These are phyloP conservation scores for Miamiensis avidus DNA, from an alignment of 169 alveolate species.

Conservation along the genomic window DNA sequence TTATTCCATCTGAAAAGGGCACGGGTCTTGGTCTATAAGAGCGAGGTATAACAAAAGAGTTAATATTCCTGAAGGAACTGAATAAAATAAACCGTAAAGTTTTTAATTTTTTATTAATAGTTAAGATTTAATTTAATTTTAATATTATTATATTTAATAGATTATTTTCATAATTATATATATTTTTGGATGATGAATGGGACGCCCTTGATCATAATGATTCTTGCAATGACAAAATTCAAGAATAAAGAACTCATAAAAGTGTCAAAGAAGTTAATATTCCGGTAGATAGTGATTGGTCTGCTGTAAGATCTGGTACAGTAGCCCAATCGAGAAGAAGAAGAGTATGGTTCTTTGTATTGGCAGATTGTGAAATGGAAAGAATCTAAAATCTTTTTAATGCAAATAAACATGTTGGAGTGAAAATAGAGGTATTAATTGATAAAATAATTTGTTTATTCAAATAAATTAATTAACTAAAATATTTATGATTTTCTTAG, in stretches of 20 bases:
- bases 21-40: neutral
- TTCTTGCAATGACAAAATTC: neutral
- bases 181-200: neutral
- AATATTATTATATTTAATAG: neutral
- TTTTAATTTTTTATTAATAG: too few species aligned
- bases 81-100: neutral
- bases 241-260: neutral
- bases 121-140: too few species aligned
- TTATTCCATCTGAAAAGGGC: too few species aligned
- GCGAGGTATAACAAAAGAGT: neutral
- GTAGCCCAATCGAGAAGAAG: neutral
- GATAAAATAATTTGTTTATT: too few species aligned
- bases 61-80: neutral
- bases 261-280: neutral
- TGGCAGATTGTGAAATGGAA: slow-evolving; percentile 28
- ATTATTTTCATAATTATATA: too few species aligned
- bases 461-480: too few species aligned
- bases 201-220: neutral
- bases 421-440: neutral
- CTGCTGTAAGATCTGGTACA: neutral
- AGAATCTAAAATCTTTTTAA: too few species aligned
- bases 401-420: neutral
- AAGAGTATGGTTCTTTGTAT: slow-evolving; percentile 32
- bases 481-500: neutral
- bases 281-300: neutral